A percentile compares a stretch with the other conserved stretches of the same genome.
Conservation (phyloP, 495 filamentous ascomycete genomes). For the Alectoria sarmentosa region DNA sequence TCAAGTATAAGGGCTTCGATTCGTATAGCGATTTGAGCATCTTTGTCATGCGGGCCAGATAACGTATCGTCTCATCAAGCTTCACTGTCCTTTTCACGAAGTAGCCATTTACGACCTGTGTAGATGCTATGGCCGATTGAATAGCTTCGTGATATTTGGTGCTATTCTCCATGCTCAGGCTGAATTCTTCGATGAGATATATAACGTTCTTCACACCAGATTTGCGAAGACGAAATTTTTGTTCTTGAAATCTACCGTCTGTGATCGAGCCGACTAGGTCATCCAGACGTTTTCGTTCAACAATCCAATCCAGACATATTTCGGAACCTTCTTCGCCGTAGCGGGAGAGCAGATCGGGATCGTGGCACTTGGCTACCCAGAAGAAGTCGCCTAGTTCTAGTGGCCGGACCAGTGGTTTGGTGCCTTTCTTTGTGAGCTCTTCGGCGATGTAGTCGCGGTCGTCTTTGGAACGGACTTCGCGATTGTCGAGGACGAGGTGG, state of each 20-base stretch:
- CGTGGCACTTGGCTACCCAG: conserved; percentile 70
- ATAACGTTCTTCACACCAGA: conserved; percentile 68
- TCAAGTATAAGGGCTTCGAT: conserved; percentile 39
- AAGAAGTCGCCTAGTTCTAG: conserved; percentile 71
- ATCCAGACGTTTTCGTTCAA: conserved; percentile 78
- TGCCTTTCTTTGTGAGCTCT: conserved; percentile 59
- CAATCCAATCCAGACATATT: conserved; percentile 69
- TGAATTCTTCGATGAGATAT: conserved; percentile 73
- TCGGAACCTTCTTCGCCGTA: conserved; percentile 63
- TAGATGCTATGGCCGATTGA: conserved; percentile 66
- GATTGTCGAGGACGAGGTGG: conserved; percentile 66
- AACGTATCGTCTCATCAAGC: conserved; percentile 74
- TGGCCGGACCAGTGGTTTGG: conserved; percentile 55
- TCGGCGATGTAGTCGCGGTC: conserved; percentile 75
- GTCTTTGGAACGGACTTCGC: conserved; percentile 68
- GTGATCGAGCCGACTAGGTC: conserved; percentile 74
- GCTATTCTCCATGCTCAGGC: conserved; percentile 42
- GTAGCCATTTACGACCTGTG: conserved; percentile 75
- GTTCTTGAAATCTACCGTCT: conserved; percentile 78
- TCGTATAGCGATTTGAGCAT: conserved; percentile 62
- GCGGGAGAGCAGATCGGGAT: conserved; percentile 47
- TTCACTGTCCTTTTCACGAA: conserved; percentile 73
- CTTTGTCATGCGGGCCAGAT: conserved; percentile 67
- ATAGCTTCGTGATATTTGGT: conserved; percentile 57
- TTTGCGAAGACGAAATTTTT: conserved; percentile 71